Evolutionary conservation across 495 filamentous ascomycete species (phyloP).

Genomic region (Chaetomium fimeti): DNA sequence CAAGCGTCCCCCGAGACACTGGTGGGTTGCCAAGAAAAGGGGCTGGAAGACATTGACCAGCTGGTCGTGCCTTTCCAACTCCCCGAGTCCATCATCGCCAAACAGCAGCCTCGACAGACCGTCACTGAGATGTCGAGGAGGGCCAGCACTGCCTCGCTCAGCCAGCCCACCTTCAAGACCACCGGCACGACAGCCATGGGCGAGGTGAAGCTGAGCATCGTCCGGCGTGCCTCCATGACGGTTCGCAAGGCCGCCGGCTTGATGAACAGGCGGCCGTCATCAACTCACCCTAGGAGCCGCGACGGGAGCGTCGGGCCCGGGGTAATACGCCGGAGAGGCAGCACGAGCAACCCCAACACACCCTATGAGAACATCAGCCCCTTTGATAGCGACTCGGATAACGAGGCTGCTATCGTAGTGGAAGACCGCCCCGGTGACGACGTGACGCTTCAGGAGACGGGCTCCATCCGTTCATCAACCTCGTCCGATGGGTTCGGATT

Average conservation of each 20-base stretch:
- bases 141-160: slow-evolving; percentile 41
- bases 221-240: slow-evolving; percentile 49
- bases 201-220: slow-evolving; percentile 41
- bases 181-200: slow-evolving; percentile 41
- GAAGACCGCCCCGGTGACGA: slow-evolving; percentile 37
- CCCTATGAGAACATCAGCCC: slow-evolving; percentile 52
- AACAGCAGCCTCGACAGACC: slow-evolving; percentile 13
- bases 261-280: slow-evolving; percentile 60
- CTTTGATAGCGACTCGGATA: slow-evolving; percentile 65
- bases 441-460: slow-evolving; percentile 32
- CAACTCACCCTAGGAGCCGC: slow-evolving; percentile 66
- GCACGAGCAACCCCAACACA: slow-evolving; percentile 67
- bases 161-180: slow-evolving; percentile 30
- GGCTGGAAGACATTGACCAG: slow-evolving; percentile 27
- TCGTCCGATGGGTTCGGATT: slow-evolving; percentile 44
- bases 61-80: slow-evolving; percentile 37
- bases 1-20: slow-evolving; percentile 45
- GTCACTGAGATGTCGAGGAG: slow-evolving; percentile 34
- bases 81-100: slow-evolving; percentile 41
- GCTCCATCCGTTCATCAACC: slow-evolving; percentile 41
- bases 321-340: slow-evolving; percentile 79
- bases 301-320: slow-evolving; percentile 87
- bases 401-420: slow-evolving; percentile 47
- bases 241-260: slow-evolving; percentile 37
- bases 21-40: slow-evolving; percentile 33